Percentiles rank a stretch among this genome's conserved stretches.
phyloP scores from a whole-genome alignment of 805 yeast genomes.

The Wickerhamiella allomyrinae region DNA sequence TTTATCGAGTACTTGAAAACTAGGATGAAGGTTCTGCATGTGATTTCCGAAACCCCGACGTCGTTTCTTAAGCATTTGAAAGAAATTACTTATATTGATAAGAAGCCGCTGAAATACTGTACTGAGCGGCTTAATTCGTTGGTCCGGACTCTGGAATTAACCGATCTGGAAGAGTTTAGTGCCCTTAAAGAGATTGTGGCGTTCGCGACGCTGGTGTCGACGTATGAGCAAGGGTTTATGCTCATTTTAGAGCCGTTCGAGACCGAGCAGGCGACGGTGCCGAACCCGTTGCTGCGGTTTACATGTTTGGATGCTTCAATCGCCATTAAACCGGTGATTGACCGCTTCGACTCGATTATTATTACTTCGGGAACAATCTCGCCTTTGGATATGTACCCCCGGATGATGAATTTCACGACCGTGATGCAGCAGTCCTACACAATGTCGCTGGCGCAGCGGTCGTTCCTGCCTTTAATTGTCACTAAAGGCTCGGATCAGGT shows the following conservation, averaged over 20 bases:
- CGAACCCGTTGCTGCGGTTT: slow-evolving; percentile 86
- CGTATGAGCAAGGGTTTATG: slow-evolving; percentile 87
- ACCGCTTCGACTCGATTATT: slow-evolving; percentile 77
- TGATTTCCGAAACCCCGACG: slow-evolving; percentile 92
- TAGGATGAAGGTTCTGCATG: slow-evolving; percentile 94
- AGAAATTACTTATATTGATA: slow-evolving; percentile 82
- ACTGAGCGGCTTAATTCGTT: slow-evolving; percentile 79
- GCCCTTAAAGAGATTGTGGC: slow-evolving; percentile 93
- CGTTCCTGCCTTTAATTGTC: slow-evolving; percentile 88
- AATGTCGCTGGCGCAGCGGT: slow-evolving; percentile 84
- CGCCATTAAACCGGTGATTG: slow-evolving; percentile 94
- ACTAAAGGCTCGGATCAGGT: slow-evolving; percentile 98
- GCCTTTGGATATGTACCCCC: slow-evolving; percentile 97
- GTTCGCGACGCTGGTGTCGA: slow-evolving; percentile 88
- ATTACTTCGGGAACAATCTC: slow-evolving; percentile 97
- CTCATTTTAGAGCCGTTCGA: slow-evolving; percentile 91
- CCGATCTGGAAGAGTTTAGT: slow-evolving; percentile 79
- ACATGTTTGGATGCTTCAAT: slow-evolving; percentile 95
- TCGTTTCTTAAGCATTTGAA: slow-evolving; percentile 87
- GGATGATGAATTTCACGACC: slow-evolving; percentile 86
- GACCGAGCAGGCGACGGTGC: slow-evolving; percentile 87
- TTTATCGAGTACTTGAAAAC: slow-evolving; percentile 90
- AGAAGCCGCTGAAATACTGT: slow-evolving; percentile 82
- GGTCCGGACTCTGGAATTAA: slow-evolving; percentile 76
- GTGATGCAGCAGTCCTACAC: slow-evolving; percentile 90